Base-by-base conservation (phyloP, 1,284 basidiomycete genomes). In the Austroboletus novae-zelandiae region DNA sequence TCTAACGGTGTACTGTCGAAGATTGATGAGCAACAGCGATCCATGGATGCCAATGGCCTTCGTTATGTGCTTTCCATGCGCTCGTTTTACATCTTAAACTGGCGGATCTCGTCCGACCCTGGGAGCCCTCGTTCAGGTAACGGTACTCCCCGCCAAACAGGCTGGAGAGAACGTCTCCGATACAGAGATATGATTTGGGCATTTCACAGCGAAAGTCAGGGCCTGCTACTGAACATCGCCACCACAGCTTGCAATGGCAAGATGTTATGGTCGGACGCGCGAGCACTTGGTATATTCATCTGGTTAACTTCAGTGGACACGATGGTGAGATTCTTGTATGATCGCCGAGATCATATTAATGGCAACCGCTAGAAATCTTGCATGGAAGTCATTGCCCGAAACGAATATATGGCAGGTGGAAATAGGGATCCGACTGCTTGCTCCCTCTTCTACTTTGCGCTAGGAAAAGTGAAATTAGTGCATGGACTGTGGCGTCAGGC, bases 101-200 rank as follows among this genome's bases (percentile, higher is more conserved):
- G 73, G 45, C 79, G 84, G 6, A 77, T 78, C 9, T 77, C 72
- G 18, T 67, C 66, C 27, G 69, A 62, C 39, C 74, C 80, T 0
- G 73, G 67, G 46, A 77, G 74, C 43, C 77, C 78, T 13, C 64
- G 68, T 37, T 75, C 77, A 7, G 69, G 68, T 0, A 52, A 60
- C 20, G 57, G 62, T 1, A 62, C 72, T 10, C 71, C 72, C 11
- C 72, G 71, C 39, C 71, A 71, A 53, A 74, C 77, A 31, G 77
- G 76, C 32, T 75, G 79, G 51, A 74, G 89, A 59, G 80, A 84
- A 54, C 83, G 91, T 14, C 75, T 96, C 45, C 83, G 91, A 18
- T 95, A 91, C 67, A 83, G 94, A 35, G 95, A 98, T 66, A 91
- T 95, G 72, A 78, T 96, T 9, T 98, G 94, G 94, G 95, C 94